Percentiles rank a stretch among this genome's conserved stretches.
Evolutionary conservation across 2,329 filamentous ascomycete species (phyloP).

Genomic region (Fusarium aywerte): DNA sequence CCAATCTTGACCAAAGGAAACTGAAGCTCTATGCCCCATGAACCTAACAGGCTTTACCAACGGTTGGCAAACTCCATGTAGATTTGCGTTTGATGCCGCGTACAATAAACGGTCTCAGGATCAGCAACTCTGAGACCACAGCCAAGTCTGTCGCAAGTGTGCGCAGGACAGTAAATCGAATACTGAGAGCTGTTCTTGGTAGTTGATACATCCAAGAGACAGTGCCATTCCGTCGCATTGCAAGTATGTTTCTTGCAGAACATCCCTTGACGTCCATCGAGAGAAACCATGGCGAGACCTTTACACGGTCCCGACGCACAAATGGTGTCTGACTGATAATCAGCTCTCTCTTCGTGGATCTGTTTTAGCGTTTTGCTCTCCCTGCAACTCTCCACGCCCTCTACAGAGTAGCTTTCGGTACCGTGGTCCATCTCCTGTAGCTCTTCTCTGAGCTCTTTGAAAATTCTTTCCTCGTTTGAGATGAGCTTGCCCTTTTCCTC

Average conservation of each 20-base stretch:
- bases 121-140: conserved; percentile 4
- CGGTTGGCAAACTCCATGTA: not conserved
- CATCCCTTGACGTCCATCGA: conserved; percentile 1
- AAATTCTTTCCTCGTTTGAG: not conserved
- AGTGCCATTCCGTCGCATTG: conserved; percentile 22
- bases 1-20: no score
- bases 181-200: not conserved
- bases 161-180: conserved; percentile 17
- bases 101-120: not conserved
- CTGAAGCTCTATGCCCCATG: not conserved
- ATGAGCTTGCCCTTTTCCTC: not conserved
- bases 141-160: conserved; percentile 5
- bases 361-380: not conserved
- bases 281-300: not conserved
- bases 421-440: not conserved
- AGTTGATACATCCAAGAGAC: conserved; percentile 20
- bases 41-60: not conserved
- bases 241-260: conserved; percentile 40
- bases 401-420: not conserved
- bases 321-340: not conserved
- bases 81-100: not conserved
- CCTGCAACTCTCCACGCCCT: no score
- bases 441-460: not conserved
- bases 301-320: conserved; percentile 23
- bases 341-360: not conserved